These are phyloP conservation scores for Solanum clarkiae DNA, from an alignment of 257 asterid species.

Conservation along the genomic window DNA sequence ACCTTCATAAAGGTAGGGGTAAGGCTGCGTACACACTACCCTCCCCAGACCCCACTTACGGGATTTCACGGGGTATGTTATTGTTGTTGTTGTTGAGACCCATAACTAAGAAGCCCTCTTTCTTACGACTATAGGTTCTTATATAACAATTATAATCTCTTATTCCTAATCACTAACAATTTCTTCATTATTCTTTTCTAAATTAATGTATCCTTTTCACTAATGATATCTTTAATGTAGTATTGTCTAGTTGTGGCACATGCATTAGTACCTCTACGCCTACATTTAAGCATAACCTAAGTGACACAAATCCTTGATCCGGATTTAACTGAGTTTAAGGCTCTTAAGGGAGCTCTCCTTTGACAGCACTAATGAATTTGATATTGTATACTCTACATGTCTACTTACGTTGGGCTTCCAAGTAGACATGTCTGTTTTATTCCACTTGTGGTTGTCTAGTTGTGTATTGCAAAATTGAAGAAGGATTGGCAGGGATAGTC, in stretches of 20 bases:
- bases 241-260: not conserved
- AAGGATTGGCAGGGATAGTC: not conserved
- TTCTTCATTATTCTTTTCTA: not conserved
- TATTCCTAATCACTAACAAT: not conserved
- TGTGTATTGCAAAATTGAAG: not conserved
- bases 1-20: no score
- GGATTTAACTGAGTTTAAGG: not conserved
- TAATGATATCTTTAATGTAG: not conserved
- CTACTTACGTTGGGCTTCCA: not conserved
- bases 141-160: not conserved
- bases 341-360: not conserved
- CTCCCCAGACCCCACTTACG: no score
- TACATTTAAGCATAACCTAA: not conserved
- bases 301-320: not conserved
- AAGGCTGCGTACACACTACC: no score
- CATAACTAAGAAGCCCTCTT: not conserved
- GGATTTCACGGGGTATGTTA: no score
- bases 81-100: no score
- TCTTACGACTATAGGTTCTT: not conserved
- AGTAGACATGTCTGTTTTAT: not conserved
- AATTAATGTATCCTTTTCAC: not conserved
- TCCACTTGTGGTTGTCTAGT: not conserved
- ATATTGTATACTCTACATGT: not conserved
- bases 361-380: not conserved
- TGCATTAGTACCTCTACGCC: not conserved